These are phyloP conservation scores for Debaryomycetaceae sp. DNA, from an alignment of 1,139 yeast genomes.

Conservation along the genomic window DNA sequence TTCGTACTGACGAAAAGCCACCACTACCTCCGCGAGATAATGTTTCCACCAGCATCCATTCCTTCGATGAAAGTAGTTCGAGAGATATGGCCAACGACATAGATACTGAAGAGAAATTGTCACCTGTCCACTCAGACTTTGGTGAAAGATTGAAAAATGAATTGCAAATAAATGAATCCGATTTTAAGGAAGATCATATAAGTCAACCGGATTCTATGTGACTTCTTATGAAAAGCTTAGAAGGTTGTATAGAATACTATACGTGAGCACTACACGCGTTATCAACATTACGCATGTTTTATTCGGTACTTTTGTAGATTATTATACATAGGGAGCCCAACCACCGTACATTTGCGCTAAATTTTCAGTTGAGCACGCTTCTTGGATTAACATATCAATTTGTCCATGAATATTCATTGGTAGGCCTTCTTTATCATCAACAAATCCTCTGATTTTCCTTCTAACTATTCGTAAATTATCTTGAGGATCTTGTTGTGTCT, in stretches of 20 bases:
- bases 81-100: neutral
- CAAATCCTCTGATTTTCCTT: conserved; percentile 75
- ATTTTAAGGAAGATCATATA: no score
- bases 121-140: neutral
- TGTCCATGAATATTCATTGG: conserved; percentile 92
- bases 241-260: no score
- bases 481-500: conserved; percentile 48
- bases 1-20: neutral
- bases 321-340: conserved; percentile 70
- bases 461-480: conserved; percentile 73
- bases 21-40: conserved; percentile 2
- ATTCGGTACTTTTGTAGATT: no score
- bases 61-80: neutral
- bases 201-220: no score
- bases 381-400: conserved; percentile 83
- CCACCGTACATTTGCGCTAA: conserved; percentile 90
- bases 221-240: no score
- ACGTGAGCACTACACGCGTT: no score
- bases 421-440: conserved; percentile 76
- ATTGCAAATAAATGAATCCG: neutral
- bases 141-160: neutral
- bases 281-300: no score
- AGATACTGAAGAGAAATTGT: neutral
- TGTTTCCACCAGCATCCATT: neutral
- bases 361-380: conserved; percentile 71